Conservation (phyloP, 805 yeast species). For the Lachancea quebecensis region DNA sequence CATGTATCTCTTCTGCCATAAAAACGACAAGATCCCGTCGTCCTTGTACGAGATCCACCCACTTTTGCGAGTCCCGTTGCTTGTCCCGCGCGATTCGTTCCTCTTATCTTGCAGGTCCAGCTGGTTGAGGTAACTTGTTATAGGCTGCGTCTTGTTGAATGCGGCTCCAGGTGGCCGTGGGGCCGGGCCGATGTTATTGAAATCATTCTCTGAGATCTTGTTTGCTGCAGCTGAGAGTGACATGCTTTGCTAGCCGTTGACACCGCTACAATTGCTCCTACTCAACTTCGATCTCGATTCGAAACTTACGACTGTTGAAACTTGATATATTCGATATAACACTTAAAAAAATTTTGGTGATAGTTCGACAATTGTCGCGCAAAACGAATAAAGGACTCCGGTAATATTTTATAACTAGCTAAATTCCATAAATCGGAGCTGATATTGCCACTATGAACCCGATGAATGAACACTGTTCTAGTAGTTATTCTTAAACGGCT, state of each 20-base stretch:
- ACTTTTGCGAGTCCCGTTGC: slow-evolving; percentile 16
- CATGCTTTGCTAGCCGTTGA: slow-evolving; percentile 21
- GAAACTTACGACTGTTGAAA: not conserved
- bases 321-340: not conserved
- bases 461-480: no score
- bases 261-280: not conserved
- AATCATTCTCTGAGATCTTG: slow-evolving; percentile 39
- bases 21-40: slow-evolving; percentile 79
- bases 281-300: not conserved
- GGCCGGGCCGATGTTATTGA: slow-evolving; percentile 50
- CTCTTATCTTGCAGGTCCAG: slow-evolving; percentile 20
- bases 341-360: no score
- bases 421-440: no score
- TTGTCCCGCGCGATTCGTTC: not conserved
- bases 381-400: no score
- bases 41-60: slow-evolving; percentile 94
- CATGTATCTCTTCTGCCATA: slow-evolving; percentile 88
- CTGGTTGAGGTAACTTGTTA: slow-evolving; percentile 31
- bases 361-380: no score
- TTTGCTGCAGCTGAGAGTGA: slow-evolving; percentile 42
- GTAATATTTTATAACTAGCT: no score
- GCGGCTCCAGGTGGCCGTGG: slow-evolving; percentile 43
- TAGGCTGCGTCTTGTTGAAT: slow-evolving; percentile 33
- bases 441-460: no score
- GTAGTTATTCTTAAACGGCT: no score